Conservation (phyloP, 2,329 filamentous ascomycete species). For the Chaetomium sp. region DNA sequence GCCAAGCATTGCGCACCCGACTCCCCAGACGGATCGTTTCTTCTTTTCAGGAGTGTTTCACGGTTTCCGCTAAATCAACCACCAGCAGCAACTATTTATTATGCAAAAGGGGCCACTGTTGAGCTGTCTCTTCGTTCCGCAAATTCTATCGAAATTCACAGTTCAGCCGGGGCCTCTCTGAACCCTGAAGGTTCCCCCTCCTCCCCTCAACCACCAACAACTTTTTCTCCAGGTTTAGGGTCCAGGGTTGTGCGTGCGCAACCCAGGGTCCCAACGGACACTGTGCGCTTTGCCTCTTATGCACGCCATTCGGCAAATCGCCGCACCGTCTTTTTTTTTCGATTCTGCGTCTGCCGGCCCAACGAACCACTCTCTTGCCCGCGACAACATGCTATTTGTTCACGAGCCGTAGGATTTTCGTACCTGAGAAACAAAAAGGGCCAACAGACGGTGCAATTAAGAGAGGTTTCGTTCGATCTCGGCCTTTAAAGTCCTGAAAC, state of each 20-base stretch:
- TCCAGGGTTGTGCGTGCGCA: neutral
- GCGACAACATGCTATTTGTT: no score
- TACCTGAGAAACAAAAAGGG: no score
- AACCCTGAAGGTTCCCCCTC: no score
- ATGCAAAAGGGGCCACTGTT: neutral
- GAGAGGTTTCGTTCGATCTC: neutral
- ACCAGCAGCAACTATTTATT: neutral
- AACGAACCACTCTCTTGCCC: no score
- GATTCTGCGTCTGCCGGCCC: neutral
- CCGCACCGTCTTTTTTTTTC: neutral
- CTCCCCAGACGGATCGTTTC: constrained; percentile 6
- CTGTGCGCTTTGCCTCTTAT: constrained; percentile 3
- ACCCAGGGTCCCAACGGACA: neutral
- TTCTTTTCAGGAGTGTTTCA: constrained; percentile 18
- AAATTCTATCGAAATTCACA: no score
- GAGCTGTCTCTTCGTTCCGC: neutral
- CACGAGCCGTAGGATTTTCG: neutral
- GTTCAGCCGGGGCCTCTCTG: no score
- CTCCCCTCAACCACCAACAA: no score
- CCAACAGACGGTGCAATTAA: no score
- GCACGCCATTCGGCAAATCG: neutral
- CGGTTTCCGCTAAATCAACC: constrained; percentile 7
- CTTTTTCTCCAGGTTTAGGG: no score
- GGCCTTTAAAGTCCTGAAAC: neutral
- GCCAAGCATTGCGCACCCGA: constrained; percentile 9